Base-by-base conservation (phyloP, 169 alveolate genomes). In the Cryptosporidium ubiquitum region DNA sequence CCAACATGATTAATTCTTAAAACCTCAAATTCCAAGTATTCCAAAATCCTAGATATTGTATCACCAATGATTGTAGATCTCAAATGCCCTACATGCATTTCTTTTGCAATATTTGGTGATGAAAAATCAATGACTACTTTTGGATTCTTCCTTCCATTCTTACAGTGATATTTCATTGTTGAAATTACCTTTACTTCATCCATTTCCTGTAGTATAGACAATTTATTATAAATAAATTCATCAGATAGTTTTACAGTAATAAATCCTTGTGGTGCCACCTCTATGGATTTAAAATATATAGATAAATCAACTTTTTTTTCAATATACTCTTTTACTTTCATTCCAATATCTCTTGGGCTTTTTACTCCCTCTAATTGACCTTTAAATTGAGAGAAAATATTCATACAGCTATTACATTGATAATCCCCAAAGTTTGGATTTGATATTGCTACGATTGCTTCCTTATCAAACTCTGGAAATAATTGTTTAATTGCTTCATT, bases 71-170 rank as follows among this genome's bases (percentile, higher is more conserved):
- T 98, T 12, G 99, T 98, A 29, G 99, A 98, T 84, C 99, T 85
- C 70, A 98, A 94, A 91, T 99, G 99, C 12, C 99, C 99, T 6
- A 99, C 99, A 93, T 99, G 99, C 99, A 99, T 99, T 86, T 99
- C 99, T 92, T 99, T 99, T 47, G 99, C 99, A 70, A 99, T 98
- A 92, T 99, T 99, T 39, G 99, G 99, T 37, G 99, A 96, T 20
- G 99, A 98, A 86, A 97, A 98, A 91, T 99, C 99, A 1, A 99
- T 98, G n/a, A 95, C 92, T n/a, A 95, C 96, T 10, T 92, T 85
- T 91, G 91, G 42, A 12, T 5, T 5, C 5, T 47, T 42, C 29
- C 44, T 37, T 47, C 70, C 89, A 70, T 42, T 42, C 51, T 31
- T 61, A 60, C 55, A 74, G 57, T 61, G 55, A 61, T 70, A 84